Evolutionary conservation across 345 rosid genomes (phyloP).

Genomic region (Geranium brycei): DNA sequence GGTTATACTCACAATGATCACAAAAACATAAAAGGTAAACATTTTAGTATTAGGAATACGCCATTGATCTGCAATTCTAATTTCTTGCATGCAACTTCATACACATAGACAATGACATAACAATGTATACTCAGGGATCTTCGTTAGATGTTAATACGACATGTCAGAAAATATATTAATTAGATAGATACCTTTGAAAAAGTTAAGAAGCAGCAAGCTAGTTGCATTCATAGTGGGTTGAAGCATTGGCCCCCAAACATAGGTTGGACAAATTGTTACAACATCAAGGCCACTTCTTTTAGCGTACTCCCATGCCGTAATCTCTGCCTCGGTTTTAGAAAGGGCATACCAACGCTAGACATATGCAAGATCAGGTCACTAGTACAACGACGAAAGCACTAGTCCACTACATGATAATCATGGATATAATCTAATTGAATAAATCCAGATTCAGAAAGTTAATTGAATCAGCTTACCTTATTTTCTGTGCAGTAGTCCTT

Average conservation of each 20-base stretch:
- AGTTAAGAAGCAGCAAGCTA: slow-evolving; percentile 7
- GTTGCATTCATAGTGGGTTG: slow-evolving; percentile 9
- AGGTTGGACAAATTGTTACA: slow-evolving; percentile 9
- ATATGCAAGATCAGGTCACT: neutral
- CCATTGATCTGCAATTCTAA: too few relatives aligned
- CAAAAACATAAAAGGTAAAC: neutral
- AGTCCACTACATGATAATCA: too few relatives aligned
- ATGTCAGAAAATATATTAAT: neutral
- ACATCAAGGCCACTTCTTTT: slow-evolving; percentile 8
- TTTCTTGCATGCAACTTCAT: too few relatives aligned
- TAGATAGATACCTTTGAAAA: slow-evolving; percentile 11
- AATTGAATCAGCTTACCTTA: slow-evolving; percentile 18
- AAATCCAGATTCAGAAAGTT: neutral
- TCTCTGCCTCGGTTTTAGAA: slow-evolving; percentile 9
- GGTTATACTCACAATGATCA: neutral
- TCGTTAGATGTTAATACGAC: neutral
- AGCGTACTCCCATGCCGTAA: slow-evolving; percentile 4
- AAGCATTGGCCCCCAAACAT: slow-evolving; percentile 9
- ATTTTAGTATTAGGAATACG: too few relatives aligned
- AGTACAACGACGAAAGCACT: too few relatives aligned
- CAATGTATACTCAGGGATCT: neutral
- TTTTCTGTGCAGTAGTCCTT: slow-evolving; percentile 37
- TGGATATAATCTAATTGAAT: neutral
- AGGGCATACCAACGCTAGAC: slow-evolving; percentile 6
- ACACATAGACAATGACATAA: neutral